Evolutionary conservation across 2,329 filamentous ascomycete genomes (phyloP).

Genomic region (Paraphaeosphaeria sporulosa): DNA sequence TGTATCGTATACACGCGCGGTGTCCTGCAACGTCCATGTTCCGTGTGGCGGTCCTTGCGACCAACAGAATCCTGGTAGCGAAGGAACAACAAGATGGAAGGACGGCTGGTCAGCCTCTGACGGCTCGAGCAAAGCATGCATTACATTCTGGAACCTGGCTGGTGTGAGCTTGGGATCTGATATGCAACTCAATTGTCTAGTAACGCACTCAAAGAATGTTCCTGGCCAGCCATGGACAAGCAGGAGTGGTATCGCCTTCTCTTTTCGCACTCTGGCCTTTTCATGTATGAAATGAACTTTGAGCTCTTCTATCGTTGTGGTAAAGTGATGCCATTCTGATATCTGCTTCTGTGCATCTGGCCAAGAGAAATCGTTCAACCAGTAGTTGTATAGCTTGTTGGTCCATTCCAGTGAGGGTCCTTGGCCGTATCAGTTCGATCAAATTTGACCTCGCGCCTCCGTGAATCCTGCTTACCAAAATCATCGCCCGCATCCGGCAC

Average conservation of each 20-base stretch:
- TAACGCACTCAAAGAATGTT: conserved; percentile 51
- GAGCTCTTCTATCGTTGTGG: conserved; percentile 44
- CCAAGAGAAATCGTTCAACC: conserved; percentile 47
- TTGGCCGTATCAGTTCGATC: neutral
- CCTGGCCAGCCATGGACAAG: conserved; percentile 57
- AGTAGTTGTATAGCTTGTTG: conserved; percentile 42
- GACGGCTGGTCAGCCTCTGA: conserved; percentile 34
- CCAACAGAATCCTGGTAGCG: conserved; percentile 54
- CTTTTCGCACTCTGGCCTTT: conserved; percentile 35
- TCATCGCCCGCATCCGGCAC: conserved; percentile 46
- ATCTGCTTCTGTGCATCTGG: conserved; percentile 41
- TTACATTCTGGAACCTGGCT: conserved; percentile 42
- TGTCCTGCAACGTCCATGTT: conserved; percentile 57
- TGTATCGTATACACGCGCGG: conserved; percentile 37
- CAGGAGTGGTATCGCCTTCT: conserved; percentile 51
- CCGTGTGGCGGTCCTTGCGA: conserved; percentile 26
- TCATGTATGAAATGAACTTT: conserved; percentile 53
- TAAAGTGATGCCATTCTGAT: conserved; percentile 45
- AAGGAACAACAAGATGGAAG: conserved; percentile 67
- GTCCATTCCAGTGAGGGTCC: conserved; percentile 44
- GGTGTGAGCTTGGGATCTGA: neutral
- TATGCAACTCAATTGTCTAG: too few species aligned
- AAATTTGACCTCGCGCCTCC: neutral
- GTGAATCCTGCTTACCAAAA: conserved; percentile 34
- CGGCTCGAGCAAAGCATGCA: conserved; percentile 46